These are phyloP conservation scores for Suhomyces terraborum DNA, from an alignment of 1,139 yeast species.

Conservation along the genomic window DNA sequence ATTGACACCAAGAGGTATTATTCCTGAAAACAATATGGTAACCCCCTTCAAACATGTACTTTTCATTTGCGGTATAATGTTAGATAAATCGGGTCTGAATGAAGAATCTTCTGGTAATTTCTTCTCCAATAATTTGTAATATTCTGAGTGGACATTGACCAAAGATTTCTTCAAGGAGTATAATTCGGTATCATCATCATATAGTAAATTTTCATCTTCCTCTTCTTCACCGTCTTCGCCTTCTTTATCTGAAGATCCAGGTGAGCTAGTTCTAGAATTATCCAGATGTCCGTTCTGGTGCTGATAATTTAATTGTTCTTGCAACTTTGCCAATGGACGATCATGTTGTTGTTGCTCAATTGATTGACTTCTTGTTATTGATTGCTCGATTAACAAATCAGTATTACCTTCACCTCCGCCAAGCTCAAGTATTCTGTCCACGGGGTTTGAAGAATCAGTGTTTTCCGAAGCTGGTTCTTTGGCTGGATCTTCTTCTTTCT, in stretches of 20 bases:
- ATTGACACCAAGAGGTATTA: conserved; percentile 76
- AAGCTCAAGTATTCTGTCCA: conserved; percentile 50
- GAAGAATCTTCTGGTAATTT: conserved; percentile 10
- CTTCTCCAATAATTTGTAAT: conserved; percentile 53
- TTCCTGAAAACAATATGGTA: conserved; percentile 79
- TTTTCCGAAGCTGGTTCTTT: conserved; percentile 21
- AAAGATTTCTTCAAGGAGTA: conserved; percentile 64
- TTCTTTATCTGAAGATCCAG: conserved; percentile 15
- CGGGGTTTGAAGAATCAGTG: conserved; percentile 40
- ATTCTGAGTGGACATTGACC: conserved; percentile 62
- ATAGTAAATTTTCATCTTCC: conserved; percentile 58
- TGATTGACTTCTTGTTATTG: conserved; percentile 56
- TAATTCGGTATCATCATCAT: conserved; percentile 82
- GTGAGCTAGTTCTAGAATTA: conserved; percentile 17
- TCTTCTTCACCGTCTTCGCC: conserved; percentile 34
- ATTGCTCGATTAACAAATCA: conserved; percentile 50
- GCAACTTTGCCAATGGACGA: conserved; percentile 82
- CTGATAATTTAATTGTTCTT: conserved; percentile 67
- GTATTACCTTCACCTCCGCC: conserved; percentile 54
- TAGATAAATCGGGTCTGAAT: conserved; percentile 57
- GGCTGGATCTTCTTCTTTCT: conserved; percentile 13
- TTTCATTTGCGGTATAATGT: conserved; percentile 74
- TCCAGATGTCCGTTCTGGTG: conserved; percentile 27
- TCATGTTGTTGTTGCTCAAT: conserved; percentile 70
- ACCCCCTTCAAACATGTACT: conserved; percentile 65